A percentile compares a stretch with the other conserved stretches of the same genome.
Evolutionary conservation across 2,329 filamentous ascomycete genomes (phyloP).

Genomic region (Ophiocordyceps camponoti-leonardi): DNA sequence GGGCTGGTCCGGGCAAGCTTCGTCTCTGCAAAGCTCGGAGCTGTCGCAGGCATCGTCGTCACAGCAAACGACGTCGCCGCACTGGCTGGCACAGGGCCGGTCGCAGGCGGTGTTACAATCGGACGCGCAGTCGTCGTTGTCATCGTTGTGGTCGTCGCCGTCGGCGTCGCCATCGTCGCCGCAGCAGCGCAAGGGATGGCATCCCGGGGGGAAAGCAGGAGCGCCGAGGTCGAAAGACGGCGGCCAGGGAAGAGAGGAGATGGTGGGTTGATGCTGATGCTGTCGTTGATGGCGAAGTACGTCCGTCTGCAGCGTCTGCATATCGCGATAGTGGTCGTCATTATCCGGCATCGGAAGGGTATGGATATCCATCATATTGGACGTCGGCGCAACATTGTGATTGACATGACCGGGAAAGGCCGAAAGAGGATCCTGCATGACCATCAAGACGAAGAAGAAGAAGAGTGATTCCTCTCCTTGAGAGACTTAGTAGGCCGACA

Average conservation of each 20-base stretch:
- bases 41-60: conserved; percentile 15
- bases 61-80: conserved; percentile 18
- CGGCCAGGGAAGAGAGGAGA: not conserved
- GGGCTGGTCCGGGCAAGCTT: conserved; percentile 18
- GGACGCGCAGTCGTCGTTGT: conserved; percentile 13
- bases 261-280: not conserved
- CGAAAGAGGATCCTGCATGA: not conserved
- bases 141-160: not conserved
- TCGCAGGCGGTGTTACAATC: conserved; percentile 18
- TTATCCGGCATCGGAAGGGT: not conserved
- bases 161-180: no score
- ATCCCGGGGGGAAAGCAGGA: not conserved
- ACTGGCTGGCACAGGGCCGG: conserved; percentile 16
- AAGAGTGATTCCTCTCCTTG: no score
- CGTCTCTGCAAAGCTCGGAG: conserved; percentile 9
- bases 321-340: not conserved
- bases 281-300: no score
- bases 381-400: not conserved
- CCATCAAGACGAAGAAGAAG: no score
- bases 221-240: not conserved
- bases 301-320: no score
- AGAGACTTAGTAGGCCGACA: not conserved
- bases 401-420: not conserved
- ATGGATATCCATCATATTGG: not conserved
- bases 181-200: no score